Percentiles rank a stretch among this genome's conserved stretches.
These are phyloP conservation scores for Prunus yedoensis DNA, from an alignment of 331 rosid species.

Conservation along the genomic window DNA sequence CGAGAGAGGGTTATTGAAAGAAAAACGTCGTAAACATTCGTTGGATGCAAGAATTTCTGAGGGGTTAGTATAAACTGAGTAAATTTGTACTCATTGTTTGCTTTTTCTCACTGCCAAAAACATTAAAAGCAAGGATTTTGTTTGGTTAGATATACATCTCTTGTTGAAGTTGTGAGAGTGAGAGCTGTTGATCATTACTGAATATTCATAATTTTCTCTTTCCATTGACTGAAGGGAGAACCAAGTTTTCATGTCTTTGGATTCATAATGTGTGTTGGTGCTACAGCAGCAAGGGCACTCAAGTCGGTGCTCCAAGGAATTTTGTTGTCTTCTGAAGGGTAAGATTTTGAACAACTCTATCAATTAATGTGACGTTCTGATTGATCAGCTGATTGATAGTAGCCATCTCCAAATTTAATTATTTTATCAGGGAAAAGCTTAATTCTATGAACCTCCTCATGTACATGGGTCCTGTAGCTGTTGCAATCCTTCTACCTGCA, in stretches of 20 bases:
- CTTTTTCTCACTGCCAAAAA: neutral
- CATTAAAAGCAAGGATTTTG: neutral
- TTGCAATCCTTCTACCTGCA: slow-evolving; percentile 36
- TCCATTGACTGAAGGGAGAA: slow-evolving; percentile 38
- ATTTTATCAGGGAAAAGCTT: slow-evolving; percentile 35
- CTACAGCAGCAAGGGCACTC: slow-evolving; percentile 77
- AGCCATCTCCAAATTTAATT: too few relatives aligned
- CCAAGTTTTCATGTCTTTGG: slow-evolving; percentile 80
- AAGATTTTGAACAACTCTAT: neutral
- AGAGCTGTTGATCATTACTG: too few relatives aligned
- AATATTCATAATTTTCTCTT: neutral
- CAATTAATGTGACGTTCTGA: neutral
- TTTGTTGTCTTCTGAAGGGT: slow-evolving; percentile 42
- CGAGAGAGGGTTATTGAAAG: neutral
- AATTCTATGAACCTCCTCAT: slow-evolving; percentile 45
- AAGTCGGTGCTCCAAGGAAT: slow-evolving; percentile 62
- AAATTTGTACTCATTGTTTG: neutral
- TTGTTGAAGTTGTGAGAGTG: neutral
- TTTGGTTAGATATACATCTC: neutral
- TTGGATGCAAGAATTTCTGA: too few relatives aligned
- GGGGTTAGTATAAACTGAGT: neutral
- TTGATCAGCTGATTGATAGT: neutral
- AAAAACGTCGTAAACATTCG: too few relatives aligned
- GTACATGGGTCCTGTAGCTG: slow-evolving; percentile 40
- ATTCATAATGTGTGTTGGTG: slow-evolving; percentile 57